Percentiles rank a stretch among this genome's conserved stretches.
Conservation (phyloP, 1,284 basidiomycete genomes). For the Ustilago xerochloae region DNA sequence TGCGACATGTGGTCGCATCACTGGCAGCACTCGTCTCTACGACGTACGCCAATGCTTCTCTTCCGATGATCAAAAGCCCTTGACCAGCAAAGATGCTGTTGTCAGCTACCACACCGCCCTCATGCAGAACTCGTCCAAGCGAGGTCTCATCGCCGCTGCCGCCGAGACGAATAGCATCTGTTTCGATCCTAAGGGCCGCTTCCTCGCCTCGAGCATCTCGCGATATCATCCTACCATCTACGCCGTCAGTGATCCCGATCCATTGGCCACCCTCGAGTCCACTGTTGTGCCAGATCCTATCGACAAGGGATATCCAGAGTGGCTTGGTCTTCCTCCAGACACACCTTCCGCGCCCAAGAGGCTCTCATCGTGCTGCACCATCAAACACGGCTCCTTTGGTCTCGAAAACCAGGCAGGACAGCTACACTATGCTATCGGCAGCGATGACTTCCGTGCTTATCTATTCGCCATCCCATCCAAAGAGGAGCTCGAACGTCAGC, state of each 20-base stretch:
- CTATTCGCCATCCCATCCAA: slow-evolving; percentile 26
- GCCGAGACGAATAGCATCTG: slow-evolving; percentile 43
- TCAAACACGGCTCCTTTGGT: slow-evolving; percentile 44
- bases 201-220: slow-evolving; percentile 38
- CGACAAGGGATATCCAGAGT: neutral
- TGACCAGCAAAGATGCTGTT: slow-evolving; percentile 35
- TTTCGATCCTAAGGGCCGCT: slow-evolving; percentile 31
- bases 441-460: slow-evolving; percentile 44
- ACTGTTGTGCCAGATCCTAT: slow-evolving; percentile 6
- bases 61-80: neutral
- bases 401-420: slow-evolving; percentile 20
- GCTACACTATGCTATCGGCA: slow-evolving; percentile 35
- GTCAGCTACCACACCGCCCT: slow-evolving; percentile 30
- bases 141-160: slow-evolving; percentile 26
- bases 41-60: slow-evolving; percentile 37
- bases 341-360: slow-evolving; percentile 23
- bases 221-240: slow-evolving; percentile 43
- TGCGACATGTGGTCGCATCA: slow-evolving; percentile 28
- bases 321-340: neutral
- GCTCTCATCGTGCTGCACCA: slow-evolving; percentile 33
- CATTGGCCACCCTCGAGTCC: slow-evolving; percentile 27
- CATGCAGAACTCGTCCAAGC: slow-evolving; percentile 22
- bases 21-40: slow-evolving; percentile 39
- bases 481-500: slow-evolving; percentile 9
- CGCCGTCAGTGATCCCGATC: slow-evolving; percentile 29